These are phyloP conservation scores for Psidium guajava DNA, from an alignment of 345 rosid species.

Conservation along the genomic window DNA sequence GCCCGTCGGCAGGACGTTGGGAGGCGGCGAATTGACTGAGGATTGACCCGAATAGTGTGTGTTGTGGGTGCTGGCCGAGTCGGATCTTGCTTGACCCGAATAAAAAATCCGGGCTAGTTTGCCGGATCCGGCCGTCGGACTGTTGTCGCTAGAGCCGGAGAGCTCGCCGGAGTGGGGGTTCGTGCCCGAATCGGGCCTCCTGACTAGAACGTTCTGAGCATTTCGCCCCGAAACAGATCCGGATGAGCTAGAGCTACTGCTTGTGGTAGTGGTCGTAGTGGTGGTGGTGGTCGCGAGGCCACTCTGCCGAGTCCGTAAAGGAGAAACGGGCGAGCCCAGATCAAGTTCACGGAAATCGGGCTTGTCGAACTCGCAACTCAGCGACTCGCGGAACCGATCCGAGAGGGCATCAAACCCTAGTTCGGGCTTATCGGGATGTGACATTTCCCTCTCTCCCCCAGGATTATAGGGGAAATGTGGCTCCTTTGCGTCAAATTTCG, in stretches of 20 bases:
- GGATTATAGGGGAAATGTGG: not conserved
- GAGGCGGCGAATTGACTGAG: slow-evolving; percentile 39
- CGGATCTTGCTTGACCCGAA: slow-evolving; percentile 36
- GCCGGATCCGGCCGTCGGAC: slow-evolving; percentile 30
- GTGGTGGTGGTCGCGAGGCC: slow-evolving; percentile 10
- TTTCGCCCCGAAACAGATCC: slow-evolving; percentile 65
- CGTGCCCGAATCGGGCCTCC: slow-evolving; percentile 34
- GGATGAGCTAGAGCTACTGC: slow-evolving; percentile 71
- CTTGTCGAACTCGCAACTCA: slow-evolving; percentile 51
- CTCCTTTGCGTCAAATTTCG: not conserved
- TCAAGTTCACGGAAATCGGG: slow-evolving; percentile 69
- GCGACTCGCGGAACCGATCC: slow-evolving; percentile 41
- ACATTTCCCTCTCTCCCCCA: slow-evolving; percentile 27
- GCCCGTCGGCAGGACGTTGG: slow-evolving; percentile 63
- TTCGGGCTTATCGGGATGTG: slow-evolving; percentile 43
- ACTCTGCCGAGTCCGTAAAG: slow-evolving; percentile 45
- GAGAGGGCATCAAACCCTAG: slow-evolving; percentile 24
- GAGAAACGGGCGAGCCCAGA: slow-evolving; percentile 89
- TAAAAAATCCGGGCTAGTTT: slow-evolving; percentile 13
- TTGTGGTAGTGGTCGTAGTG: slow-evolving; percentile 29
- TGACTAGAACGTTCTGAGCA: slow-evolving; percentile 11
- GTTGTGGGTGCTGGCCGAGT: slow-evolving; percentile 26
- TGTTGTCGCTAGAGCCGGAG: slow-evolving; percentile 36
- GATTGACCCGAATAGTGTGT: slow-evolving; percentile 37
- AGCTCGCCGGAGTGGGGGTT: slow-evolving; percentile 56